Conservation (phyloP, 2,329 filamentous ascomycete species). For the Emericellopsis cladophorae region DNA sequence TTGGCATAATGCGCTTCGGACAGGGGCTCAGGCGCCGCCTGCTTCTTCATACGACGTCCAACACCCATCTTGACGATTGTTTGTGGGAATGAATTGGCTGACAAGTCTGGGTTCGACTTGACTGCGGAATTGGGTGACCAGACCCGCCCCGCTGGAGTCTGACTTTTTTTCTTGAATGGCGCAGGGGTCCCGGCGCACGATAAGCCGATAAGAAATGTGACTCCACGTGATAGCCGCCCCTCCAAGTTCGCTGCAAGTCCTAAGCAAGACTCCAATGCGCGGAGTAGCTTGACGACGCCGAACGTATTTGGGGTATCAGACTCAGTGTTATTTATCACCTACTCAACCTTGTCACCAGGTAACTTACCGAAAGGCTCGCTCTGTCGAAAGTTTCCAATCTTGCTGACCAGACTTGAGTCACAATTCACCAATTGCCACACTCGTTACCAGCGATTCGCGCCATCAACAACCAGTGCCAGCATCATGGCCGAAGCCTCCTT, state of each 20-base stretch:
- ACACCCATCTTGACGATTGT: conserved; percentile 57
- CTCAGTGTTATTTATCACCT: no score
- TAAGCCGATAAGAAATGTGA: conserved; percentile 11
- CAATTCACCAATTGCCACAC: background rate
- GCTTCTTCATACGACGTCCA: conserved; percentile 90
- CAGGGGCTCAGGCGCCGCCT: conserved; percentile 72
- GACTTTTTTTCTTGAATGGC: conserved; percentile 18
- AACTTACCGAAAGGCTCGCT: no score
- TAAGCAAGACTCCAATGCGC: no score
- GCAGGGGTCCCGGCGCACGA: conserved; percentile 11
- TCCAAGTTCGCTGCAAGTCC: background rate
- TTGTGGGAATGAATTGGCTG: background rate
- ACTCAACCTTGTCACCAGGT: no score
- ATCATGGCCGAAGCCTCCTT: conserved; percentile 75
- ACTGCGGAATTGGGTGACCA: conserved; percentile 3
- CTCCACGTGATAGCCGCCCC: conserved; percentile 11
- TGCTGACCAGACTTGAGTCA: no score
- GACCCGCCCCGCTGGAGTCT: conserved; percentile 23
- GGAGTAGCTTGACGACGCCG: no score
- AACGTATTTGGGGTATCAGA: no score
- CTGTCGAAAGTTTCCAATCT: no score
- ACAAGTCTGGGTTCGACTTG: background rate
- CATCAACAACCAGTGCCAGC: conserved; percentile 3
- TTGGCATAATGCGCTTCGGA: conserved; percentile 70
- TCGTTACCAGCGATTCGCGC: conserved; percentile 1